Percentiles rank a stretch among this genome's conserved stretches.
These are phyloP conservation scores for Panicum hallii DNA, from an alignment of 202 grass and related monocot species.

Conservation along the genomic window DNA sequence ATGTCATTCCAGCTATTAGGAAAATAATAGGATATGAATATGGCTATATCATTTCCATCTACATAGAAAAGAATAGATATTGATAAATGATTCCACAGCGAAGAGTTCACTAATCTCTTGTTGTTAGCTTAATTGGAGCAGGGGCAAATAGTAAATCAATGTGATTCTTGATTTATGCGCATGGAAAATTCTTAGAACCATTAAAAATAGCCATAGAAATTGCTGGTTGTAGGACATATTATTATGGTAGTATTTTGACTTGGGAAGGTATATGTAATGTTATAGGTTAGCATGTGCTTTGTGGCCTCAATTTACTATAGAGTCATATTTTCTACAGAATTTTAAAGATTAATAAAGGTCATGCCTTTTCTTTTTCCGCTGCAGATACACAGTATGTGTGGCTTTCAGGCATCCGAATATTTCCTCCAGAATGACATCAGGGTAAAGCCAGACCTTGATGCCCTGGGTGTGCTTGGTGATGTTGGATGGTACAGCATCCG, in stretches of 20 bases:
- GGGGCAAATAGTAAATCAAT: not conserved
- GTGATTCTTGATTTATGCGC: not conserved
- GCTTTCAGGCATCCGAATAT: slow-evolving; percentile 55
- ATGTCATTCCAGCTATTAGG: not conserved
- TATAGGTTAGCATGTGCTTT: not conserved
- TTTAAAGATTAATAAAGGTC: not conserved
- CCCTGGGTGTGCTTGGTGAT: slow-evolving; percentile 75
- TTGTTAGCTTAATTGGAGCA: not conserved
- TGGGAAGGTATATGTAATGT: not conserved
- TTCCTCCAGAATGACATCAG: slow-evolving; percentile 88
- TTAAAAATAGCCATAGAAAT: not conserved
- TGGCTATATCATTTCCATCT: not conserved
- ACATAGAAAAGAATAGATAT: not conserved
- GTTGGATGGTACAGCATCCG: slow-evolving; percentile 87
- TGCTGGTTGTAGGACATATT: not conserved
- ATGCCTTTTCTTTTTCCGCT: not conserved
- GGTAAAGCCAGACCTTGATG: slow-evolving; percentile 84
- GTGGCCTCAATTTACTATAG: not conserved
- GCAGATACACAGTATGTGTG: slow-evolving; percentile 69
- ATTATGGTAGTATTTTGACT: not conserved
- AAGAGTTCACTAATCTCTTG: not conserved
- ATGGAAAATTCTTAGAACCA: not conserved
- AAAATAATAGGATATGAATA: not conserved
- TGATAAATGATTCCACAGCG: not conserved
- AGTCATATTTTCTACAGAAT: slow-evolving; percentile 1